Evolutionary conservation across 140 eudicot genomes (phyloP), one percentile per base, ranked within the genome.

Genomic region (Bidens hawaiensis): DNA sequence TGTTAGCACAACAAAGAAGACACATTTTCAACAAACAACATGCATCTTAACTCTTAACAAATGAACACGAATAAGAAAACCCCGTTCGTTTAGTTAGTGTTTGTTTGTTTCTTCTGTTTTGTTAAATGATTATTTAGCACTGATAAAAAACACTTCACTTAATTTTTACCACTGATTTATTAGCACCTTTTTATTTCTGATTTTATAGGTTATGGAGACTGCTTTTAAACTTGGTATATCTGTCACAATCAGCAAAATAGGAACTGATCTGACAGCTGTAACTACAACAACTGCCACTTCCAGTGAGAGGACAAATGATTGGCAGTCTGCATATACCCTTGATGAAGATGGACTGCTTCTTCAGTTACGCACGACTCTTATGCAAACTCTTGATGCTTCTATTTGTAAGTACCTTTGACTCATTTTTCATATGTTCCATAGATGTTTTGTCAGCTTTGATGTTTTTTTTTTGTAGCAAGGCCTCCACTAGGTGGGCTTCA

Each of bases 281-380:
- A 62, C 71, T 42, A 43, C 74, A 68, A 69, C 81, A 54, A 45
- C 68, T 8, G 78, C 65, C 61, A 75, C 97, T 65, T 68, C 96
- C 14, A 76, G 69, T 51, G 85, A 82, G 76, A 71, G 84, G 64
- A 76, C 69, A 62, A 80, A 80, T 62, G 86, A 84, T 26, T 90
- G 98, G 97, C 86, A 82, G 76, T 86, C 96, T 50, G 80, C 95
- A 60, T 76, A 71, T 68, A 68, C 83, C 56, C 79, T 81, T 55
- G 96, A 91, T 52, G 95, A 91, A 72, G 98, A 88, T 52, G 93
- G 85, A 16, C 81, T 87, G 54, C 87, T 91, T 78, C 77, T 85
- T 70, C 98, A 87, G 53, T 71, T 87, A 22, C 96, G 93, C 15
- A 77, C 80, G 21, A 72, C 84, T 65, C 93, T 91, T 76, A 78